Conservation (phyloP, 2,329 filamentous ascomycete species). For the Colletotrichum spaethianum region DNA sequence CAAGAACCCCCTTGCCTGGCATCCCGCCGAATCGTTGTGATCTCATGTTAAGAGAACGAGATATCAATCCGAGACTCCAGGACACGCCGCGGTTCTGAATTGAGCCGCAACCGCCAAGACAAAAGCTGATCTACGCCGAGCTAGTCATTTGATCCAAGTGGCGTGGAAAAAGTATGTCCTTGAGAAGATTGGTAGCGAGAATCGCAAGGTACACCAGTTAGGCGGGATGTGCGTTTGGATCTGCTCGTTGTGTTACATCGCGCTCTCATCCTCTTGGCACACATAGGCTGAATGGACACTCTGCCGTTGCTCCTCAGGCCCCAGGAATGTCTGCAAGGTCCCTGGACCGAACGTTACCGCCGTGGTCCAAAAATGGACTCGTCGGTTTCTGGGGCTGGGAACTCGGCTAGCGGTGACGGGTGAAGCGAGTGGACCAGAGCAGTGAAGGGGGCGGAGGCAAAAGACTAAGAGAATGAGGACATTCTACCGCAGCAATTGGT, state of each 20-base stretch:
- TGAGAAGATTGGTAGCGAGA: not conserved
- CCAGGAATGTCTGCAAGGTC: not conserved
- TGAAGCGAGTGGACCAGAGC: not conserved
- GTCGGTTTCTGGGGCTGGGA: slow-evolving; percentile 3
- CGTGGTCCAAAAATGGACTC: slow-evolving; percentile 8
- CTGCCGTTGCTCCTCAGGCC: not conserved
- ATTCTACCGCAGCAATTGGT: not conserved
- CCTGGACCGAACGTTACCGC: not conserved
- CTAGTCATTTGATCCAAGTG: not conserved
- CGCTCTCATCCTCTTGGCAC: slow-evolving; percentile 9
- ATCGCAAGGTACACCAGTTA: not conserved
- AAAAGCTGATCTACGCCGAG: slow-evolving; percentile 11
- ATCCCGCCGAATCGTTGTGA: not conserved
- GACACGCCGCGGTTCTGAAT: not conserved
- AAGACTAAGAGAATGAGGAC: not conserved
- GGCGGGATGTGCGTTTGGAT: slow-evolving; percentile 15
- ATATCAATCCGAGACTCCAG: slow-evolving; percentile 14
- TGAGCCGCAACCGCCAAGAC: slow-evolving; percentile 30
- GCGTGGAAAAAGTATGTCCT: not conserved
- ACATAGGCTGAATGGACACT: not conserved
- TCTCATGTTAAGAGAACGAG: not conserved
- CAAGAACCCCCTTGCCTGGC: not conserved
- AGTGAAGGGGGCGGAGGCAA: not conserved
- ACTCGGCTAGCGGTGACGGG: not conserved
- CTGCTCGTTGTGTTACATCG: slow-evolving; percentile 11